Evolutionary conservation across 2,329 filamentous ascomycete genomes (phyloP).

Genomic region (Penicillium concentricum): DNA sequence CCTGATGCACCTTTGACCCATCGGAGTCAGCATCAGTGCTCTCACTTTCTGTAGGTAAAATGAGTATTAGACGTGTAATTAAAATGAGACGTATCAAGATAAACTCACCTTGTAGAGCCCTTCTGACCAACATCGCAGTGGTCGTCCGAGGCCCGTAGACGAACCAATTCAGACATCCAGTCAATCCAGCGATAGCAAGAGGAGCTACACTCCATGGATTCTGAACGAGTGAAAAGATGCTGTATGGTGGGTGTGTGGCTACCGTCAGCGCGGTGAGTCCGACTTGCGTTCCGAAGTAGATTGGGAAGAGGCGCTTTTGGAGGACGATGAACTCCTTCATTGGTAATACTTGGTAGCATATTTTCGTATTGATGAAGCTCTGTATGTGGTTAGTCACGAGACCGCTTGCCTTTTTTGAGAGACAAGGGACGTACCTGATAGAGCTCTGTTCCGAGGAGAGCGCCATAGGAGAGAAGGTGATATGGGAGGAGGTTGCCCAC

Average conservation of each 20-base stretch:
- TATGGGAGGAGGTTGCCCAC: slow-evolving; percentile 28
- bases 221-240: slow-evolving; percentile 28
- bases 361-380: slow-evolving; percentile 43
- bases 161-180: slow-evolving; percentile 37
- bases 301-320: slow-evolving; percentile 42
- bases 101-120: slow-evolving; percentile 21
- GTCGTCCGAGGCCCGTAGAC: slow-evolving; percentile 39
- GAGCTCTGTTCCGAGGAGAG: slow-evolving; percentile 41
- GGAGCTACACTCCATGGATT: slow-evolving; percentile 25
- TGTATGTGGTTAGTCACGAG: slow-evolving; percentile 10
- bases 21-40: neutral
- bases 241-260: slow-evolving; percentile 35
- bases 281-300: slow-evolving; percentile 41
- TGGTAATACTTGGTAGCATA: slow-evolving; percentile 38
- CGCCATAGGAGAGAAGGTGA: slow-evolving; percentile 42
- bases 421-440: slow-evolving; percentile 28
- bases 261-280: slow-evolving; percentile 36
- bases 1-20: slow-evolving; percentile 12
- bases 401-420: neutral
- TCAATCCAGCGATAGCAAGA: slow-evolving; percentile 31
- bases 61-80: neutral
- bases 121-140: slow-evolving; percentile 35
- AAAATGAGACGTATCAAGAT: neutral
- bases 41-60: slow-evolving; percentile 5
- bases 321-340: slow-evolving; percentile 39